Evolutionary conservation across 345 rosid species (phyloP), one percentile per base, ranked within the genome.

Genomic region (Mangifera indica): DNA sequence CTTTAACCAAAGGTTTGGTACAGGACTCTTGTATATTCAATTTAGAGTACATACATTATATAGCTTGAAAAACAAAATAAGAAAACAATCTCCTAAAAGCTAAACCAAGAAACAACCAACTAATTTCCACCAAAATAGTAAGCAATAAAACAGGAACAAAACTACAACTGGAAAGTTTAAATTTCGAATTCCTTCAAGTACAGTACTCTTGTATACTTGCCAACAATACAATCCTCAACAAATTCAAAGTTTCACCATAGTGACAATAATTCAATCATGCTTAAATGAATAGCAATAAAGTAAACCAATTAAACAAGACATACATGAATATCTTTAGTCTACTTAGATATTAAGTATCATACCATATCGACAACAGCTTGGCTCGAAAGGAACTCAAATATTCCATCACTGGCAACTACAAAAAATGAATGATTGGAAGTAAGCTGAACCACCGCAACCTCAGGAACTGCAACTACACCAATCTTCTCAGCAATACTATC

Each of bases 331-430:
- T 61, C 37, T 52, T 45, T 62, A 54, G 67, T 14, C 20, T 44
- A 53, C 21, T 40, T 7, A 51, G 58, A 55, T 24, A 56, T n/a
- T 40, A 46, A 11, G 59, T 2, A 48, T 53, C 60, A 69, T 91
- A 95, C 99, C 97, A 91, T 86, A 82, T 91, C 81, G 32, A 92
- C 91, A 78, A 92, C 96, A 14, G 86, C 82, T 79, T 91, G 97
- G 82, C 97, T 95, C 20, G 96, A 85, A 72, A 95, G 91, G 80
- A 91, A 95, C 87, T 95, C 99, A 58, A 95, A 95, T 63, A 95
- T 91, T 46, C 98, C 99, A 76, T 93, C 99, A 70, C 99, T 95
- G 17, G 97, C 99, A 75, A 95, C 91, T 67, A 95, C 87, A 54
- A 95, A 92, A 79, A 95, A 95, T 82, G 80, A 64, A 73, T 93